Conservation (phyloP, 495 filamentous ascomycete genomes). For the Achaetomiella virescens region DNA sequence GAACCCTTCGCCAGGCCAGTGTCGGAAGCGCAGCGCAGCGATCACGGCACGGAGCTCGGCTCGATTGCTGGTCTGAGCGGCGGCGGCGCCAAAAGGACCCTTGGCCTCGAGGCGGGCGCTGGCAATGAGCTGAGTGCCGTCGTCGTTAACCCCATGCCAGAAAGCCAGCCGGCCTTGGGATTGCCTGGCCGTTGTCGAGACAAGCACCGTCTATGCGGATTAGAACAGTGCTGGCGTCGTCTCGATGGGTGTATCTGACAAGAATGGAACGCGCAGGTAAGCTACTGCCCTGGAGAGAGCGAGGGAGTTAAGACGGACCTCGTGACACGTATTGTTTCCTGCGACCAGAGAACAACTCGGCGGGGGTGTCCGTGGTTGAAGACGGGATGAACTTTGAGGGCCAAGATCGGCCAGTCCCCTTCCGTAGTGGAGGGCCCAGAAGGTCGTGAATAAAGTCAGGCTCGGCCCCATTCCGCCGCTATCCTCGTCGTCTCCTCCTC, state of each 20-base stretch:
- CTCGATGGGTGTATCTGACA: slow-evolving; percentile 27
- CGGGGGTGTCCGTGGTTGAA: slow-evolving; percentile 13
- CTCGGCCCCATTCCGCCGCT: too few relatives aligned
- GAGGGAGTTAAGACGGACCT: too few relatives aligned
- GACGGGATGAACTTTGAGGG: slow-evolving; percentile 28
- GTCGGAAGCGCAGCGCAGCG: slow-evolving; percentile 30
- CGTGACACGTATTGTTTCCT: not conserved
- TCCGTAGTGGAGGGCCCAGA: slow-evolving; percentile 2
- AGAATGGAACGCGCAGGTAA: too few relatives aligned
- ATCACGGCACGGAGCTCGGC: slow-evolving; percentile 43
- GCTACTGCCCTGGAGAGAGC: too few relatives aligned
- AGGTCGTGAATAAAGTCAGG: not conserved
- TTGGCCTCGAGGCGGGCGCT: slow-evolving; percentile 29
- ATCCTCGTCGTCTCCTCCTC: slow-evolving; percentile 3
- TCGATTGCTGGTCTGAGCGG: slow-evolving; percentile 36
- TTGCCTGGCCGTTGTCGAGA: slow-evolving; percentile 27
- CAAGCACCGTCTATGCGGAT: slow-evolving; percentile 34
- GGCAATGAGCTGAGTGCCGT: not conserved
- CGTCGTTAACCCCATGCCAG: slow-evolving; percentile 17
- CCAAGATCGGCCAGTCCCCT: slow-evolving; percentile 26
- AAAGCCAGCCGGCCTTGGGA: slow-evolving; percentile 34
- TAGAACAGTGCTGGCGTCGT: slow-evolving; percentile 16
- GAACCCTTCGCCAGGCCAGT: slow-evolving; percentile 36
- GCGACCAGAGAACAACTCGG: slow-evolving; percentile 19
- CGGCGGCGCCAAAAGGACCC: slow-evolving; percentile 28